A percentile compares a stretch with the other conserved stretches of the same genome.
Conservation (phyloP, 768 basidiomycete species). For the Guyanaporus albipodus region DNA sequence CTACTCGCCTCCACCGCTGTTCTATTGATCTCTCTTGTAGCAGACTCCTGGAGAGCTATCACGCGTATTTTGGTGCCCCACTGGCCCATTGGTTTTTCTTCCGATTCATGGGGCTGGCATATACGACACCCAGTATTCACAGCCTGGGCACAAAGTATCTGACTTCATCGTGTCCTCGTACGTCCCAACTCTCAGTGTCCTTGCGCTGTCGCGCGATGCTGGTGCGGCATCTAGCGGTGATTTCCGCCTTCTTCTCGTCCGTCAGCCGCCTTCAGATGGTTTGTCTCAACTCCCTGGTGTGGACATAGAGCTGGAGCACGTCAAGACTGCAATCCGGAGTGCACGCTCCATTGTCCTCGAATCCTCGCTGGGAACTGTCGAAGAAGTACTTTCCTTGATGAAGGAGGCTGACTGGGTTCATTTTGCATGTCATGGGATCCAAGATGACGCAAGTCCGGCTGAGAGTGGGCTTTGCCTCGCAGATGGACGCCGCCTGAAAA, state of each 20-base stretch:
- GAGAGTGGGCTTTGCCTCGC: constrained; percentile 13
- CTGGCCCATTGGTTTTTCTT: not conserved
- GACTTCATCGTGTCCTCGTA: not conserved
- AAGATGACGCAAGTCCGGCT: no score
- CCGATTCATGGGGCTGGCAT: not conserved
- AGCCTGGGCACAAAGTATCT: not conserved
- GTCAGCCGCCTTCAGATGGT: not conserved
- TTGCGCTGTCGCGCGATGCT: not conserved
- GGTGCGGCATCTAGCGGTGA: not conserved
- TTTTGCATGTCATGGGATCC: not conserved
- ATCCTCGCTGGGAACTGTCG: not conserved
- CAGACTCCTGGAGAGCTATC: no score
- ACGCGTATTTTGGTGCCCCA: no score
- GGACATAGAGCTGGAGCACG: not conserved
- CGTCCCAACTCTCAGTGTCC: not conserved
- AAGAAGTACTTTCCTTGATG: not conserved
- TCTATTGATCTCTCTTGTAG: no score
- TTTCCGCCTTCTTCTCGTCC: not conserved
- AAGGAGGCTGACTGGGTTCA: not conserved
- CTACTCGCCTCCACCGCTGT: no score
- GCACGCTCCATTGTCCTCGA: not conserved
- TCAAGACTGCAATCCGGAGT: not conserved
- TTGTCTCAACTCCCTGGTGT: not conserved
- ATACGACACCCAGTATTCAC: not conserved
- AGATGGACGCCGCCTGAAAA: not conserved